A percentile compares a stretch with the other conserved stretches of the same genome.
phyloP scores from a whole-genome alignment of 441 rosid species.

The Mallotus japonicus region DNA sequence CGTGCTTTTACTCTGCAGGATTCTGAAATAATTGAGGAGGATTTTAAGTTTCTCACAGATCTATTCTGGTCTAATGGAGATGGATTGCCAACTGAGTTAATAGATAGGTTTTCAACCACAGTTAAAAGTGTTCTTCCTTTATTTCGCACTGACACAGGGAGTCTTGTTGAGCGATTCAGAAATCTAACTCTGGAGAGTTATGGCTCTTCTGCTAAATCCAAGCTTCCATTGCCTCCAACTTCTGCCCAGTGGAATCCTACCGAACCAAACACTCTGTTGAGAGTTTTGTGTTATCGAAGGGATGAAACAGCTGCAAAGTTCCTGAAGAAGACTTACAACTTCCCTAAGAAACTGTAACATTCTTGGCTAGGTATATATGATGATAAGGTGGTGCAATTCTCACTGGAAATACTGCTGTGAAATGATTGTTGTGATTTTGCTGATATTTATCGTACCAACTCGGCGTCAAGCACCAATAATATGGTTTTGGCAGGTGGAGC shows the following conservation, averaged over 20 bases:
- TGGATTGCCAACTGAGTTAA: slow-evolving; percentile 75
- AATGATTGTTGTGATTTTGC: slow-evolving; percentile 8
- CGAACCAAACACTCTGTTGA: slow-evolving; percentile 79
- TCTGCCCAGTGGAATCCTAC: slow-evolving; percentile 80
- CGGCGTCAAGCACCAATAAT: neutral
- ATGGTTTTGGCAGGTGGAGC: slow-evolving; percentile 8
- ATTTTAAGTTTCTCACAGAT: slow-evolving; percentile 78
- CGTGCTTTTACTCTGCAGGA: slow-evolving; percentile 77
- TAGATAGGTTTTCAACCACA: slow-evolving; percentile 60
- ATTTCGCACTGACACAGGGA: slow-evolving; percentile 63
- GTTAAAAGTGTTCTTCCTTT: slow-evolving; percentile 68
- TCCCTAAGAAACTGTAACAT: slow-evolving; percentile 70
- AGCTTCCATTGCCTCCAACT: slow-evolving; percentile 78
- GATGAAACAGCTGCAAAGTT: slow-evolving; percentile 80
- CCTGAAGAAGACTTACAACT: slow-evolving; percentile 82
- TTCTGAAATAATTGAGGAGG: slow-evolving; percentile 72
- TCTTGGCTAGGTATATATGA: neutral
- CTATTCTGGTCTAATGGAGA: slow-evolving; percentile 96
- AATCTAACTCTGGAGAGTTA: slow-evolving; percentile 45
- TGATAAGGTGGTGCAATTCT: slow-evolving; percentile 6
- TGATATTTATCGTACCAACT: slow-evolving; percentile 7
- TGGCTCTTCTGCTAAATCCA: slow-evolving; percentile 55
- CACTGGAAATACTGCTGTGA: neutral
- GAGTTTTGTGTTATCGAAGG: slow-evolving; percentile 77
- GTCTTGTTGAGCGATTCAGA: slow-evolving; percentile 66